These are phyloP conservation scores for Hygrophorus russula DNA, from an alignment of 768 basidiomycete species.

Conservation along the genomic window DNA sequence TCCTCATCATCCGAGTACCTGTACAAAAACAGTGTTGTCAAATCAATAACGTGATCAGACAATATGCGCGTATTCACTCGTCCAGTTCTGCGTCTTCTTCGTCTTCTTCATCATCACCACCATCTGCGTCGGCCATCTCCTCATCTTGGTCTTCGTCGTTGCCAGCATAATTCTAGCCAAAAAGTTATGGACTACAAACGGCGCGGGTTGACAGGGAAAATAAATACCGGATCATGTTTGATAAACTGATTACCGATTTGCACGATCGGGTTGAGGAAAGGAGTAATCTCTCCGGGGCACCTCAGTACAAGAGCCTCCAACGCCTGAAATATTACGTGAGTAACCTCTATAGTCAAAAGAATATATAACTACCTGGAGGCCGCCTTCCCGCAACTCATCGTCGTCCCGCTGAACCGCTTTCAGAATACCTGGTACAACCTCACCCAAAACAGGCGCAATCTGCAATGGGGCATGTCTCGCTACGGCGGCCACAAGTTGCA, in stretches of 20 bases:
- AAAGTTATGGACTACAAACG: neutral
- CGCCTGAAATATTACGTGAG: slow-evolving; percentile 35
- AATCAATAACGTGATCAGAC: neutral
- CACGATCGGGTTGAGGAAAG: slow-evolving; percentile 58
- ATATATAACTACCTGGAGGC: slow-evolving; percentile 46
- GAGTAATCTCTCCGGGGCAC: slow-evolving; percentile 73
- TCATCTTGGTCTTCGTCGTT: slow-evolving; percentile 34
- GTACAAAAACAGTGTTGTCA: slow-evolving; percentile 4
- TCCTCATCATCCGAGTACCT: slow-evolving; percentile 98
- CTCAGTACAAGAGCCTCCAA: slow-evolving; percentile 77
- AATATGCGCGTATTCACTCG: slow-evolving; percentile 37
- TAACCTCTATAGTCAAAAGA: slow-evolving; percentile 3
- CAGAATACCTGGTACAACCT: slow-evolving; percentile 62
- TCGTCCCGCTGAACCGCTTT: slow-evolving; percentile 64
- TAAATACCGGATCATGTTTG: slow-evolving; percentile 83
- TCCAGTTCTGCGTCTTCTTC: slow-evolving; percentile 53
- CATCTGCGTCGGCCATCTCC: slow-evolving; percentile 59
- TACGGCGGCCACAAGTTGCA: slow-evolving; percentile 71
- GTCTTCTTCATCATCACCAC: slow-evolving; percentile 60
- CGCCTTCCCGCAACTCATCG: slow-evolving; percentile 74
- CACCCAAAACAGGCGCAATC: slow-evolving; percentile 45
- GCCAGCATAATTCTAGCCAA: slow-evolving; percentile 38
- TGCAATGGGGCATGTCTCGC: slow-evolving; percentile 63
- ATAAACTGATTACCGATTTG: slow-evolving; percentile 67
- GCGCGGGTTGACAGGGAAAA: neutral